A percentile compares a stretch with the other conserved stretches of the same genome.
phyloP scores from a whole-genome alignment of 164 flowering plant genomes.

The Magnolia kwangsiensis region DNA sequence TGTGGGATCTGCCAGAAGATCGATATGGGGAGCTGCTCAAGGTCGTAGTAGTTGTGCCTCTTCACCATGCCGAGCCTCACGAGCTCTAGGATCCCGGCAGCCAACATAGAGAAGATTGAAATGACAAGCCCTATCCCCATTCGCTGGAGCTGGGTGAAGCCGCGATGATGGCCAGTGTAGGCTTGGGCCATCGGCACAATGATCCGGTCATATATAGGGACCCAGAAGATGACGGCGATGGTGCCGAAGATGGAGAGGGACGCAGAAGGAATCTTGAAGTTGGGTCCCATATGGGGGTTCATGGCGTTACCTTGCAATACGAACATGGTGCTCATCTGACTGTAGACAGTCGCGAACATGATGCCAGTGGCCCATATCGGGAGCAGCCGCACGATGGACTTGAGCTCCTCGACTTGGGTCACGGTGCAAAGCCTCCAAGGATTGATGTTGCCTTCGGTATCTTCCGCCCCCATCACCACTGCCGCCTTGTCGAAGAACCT shows the following conservation, averaged over 20 bases:
- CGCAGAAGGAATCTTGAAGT: constrained; percentile 39
- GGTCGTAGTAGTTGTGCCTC: constrained; percentile 26
- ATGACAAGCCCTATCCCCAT: constrained; percentile 40
- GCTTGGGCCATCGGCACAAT: constrained; percentile 26
- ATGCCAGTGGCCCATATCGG: constrained; percentile 44
- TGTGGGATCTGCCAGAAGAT: constrained; percentile 53
- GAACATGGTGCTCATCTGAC: constrained; percentile 44
- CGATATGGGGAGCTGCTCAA: constrained; percentile 25
- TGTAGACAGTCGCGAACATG: constrained; percentile 32
- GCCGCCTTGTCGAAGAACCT: constrained; percentile 49
- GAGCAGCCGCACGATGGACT: constrained; percentile 31
- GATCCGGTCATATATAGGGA: constrained; percentile 25
- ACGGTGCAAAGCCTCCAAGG: constrained; percentile 41
- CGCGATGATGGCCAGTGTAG: constrained; percentile 25
- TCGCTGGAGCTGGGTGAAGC: constrained; percentile 38
- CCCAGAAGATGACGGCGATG: constrained; percentile 35
- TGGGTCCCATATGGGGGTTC: constrained; percentile 31
- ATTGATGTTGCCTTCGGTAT: constrained; percentile 19
- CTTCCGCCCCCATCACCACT: constrained; percentile 21
- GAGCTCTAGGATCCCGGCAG: constrained; percentile 30
- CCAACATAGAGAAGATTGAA: constrained; percentile 33
- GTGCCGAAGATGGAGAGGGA: constrained; percentile 42
- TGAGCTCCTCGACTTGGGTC: constrained; percentile 43
- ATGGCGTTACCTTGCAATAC: constrained; percentile 41
- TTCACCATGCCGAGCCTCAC: constrained; percentile 27